Evolutionary conservation across 306 rosid genomes (phyloP), one percentile per base, ranked within the genome.

Genomic region (Vicia sativa): DNA sequence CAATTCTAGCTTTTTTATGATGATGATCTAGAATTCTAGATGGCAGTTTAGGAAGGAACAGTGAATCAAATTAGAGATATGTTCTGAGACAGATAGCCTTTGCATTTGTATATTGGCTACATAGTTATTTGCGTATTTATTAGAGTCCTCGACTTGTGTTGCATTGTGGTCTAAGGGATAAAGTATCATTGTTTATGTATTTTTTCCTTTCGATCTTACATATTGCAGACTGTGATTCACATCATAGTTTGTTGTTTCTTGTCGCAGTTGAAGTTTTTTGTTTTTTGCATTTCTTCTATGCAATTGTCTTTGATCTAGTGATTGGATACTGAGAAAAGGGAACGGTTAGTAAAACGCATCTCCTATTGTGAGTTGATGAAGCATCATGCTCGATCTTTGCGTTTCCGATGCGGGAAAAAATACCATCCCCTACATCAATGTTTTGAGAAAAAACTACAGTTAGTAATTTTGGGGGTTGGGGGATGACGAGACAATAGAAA

Each of bases 41-140:
- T 8, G 37, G 19, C 25, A 62, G 10, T 52, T 46, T 63, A 63
- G 65, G 71, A 63, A 52, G 25, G 42, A 62, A 45, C 65, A 11
- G 56, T 9, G 44, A 67, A 21, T 59, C 41, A 35, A 56, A 44
- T 54, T 44, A 57, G 25, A 56, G 23, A 56, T 19, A 18, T 50
- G 29, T 50, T 19, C 8, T 44, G 7, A 44, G 28, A 26, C 7
- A 50, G 57, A 50, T 11, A 50, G 14, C 57, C 57, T 18, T 50
- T 50, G 57, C 13, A 15, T 50, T 50, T 50, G 57, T 10, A 4
- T 50, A 50, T 50, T 50, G 57, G 29, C 29, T 19, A 19, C 57
- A 19, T 28, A 50, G 9, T 50, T 50, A 9, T 46, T 5, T 50
- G 31, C 6, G 31, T 50, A 50, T 18, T 50, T 19, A 48, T 48